These are phyloP conservation scores for Aspergillus intermedius DNA, from an alignment of 2,329 filamentous ascomycete genomes.

Conservation along the genomic window DNA sequence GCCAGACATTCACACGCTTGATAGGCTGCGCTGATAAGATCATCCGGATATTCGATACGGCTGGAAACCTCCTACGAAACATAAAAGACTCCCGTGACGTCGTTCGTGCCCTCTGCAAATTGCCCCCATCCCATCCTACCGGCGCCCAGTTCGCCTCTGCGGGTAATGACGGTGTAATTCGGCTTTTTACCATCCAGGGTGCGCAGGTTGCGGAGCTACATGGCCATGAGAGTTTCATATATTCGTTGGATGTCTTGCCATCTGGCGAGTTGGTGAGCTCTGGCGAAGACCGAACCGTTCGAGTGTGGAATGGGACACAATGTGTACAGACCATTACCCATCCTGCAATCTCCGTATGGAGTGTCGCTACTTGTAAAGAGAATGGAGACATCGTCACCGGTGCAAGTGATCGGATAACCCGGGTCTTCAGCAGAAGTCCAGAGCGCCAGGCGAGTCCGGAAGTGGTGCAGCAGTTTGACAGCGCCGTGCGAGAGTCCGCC, in stretches of 20 bases:
- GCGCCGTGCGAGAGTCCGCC: conserved; percentile 71
- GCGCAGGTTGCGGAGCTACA: conserved; percentile 68
- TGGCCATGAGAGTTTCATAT: conserved; percentile 93
- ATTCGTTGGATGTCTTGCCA: conserved; percentile 69
- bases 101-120: conserved; percentile 76
- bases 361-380: conserved; percentile 71
- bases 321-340: conserved; percentile 96
- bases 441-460: conserved; percentile 65
- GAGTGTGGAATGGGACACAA: conserved; percentile 74
- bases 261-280: conserved; percentile 84
- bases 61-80: conserved; percentile 57
- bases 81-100: conserved; percentile 71
- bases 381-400: conserved; percentile 92
- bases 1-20: conserved; percentile 11
- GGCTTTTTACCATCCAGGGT: conserved; percentile 79
- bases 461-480: conserved; percentile 67
- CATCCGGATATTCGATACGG: conserved; percentile 71
- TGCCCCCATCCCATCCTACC: conserved; percentile 68
- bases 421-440: conserved; percentile 70
- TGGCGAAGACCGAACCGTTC: conserved; percentile 88
- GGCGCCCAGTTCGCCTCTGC: conserved; percentile 92
- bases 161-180: conserved; percentile 83
- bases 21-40: conserved; percentile 76
- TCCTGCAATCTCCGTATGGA: conserved; percentile 94
- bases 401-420: conserved; percentile 77